Evolutionary conservation across 2,329 filamentous ascomycete species (phyloP).

Genomic region (Ilyonectria robusta): DNA sequence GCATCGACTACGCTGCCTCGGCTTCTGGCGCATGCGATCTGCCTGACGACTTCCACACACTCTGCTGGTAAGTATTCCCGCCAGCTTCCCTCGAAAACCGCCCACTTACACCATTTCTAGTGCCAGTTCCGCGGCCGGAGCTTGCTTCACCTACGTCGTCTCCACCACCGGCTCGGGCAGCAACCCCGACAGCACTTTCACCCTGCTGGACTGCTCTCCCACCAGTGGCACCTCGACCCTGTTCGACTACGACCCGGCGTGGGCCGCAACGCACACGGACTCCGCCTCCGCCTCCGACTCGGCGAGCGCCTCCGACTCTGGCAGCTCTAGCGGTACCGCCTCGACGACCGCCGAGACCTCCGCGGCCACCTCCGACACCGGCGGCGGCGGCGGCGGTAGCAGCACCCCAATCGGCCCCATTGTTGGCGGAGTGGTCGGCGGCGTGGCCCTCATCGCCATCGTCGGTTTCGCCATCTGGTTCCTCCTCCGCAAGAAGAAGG

Average conservation of each 20-base stretch:
- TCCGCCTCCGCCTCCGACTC: constrained; percentile 17
- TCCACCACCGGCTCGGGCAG: constrained; percentile 36
- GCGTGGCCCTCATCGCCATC: constrained; percentile 58
- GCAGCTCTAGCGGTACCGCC: constrained; percentile 25
- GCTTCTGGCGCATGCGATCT: constrained; percentile 44
- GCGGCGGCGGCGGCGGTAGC: constrained; percentile 25
- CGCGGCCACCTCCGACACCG: constrained; percentile 33
- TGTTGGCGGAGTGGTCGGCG: constrained; percentile 63
- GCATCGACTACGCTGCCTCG: constrained; percentile 50
- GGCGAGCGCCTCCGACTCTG: not conserved
- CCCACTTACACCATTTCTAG: constrained; percentile 34
- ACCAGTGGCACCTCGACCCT: constrained; percentile 44
- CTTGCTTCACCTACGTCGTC: constrained; percentile 51
- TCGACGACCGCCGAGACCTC: constrained; percentile 21
- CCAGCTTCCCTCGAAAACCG: not conserved
- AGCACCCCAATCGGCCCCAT: constrained; percentile 59
- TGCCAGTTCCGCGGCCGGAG: constrained; percentile 21
- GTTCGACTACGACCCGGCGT: constrained; percentile 49
- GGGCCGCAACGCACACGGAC: constrained; percentile 40
- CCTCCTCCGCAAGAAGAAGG: constrained; percentile 56
- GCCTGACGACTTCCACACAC: constrained; percentile 50
- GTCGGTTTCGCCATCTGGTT: constrained; percentile 58
- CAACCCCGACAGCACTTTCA: constrained; percentile 33
- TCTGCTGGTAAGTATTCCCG: constrained; percentile 52
- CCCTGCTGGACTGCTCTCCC: constrained; percentile 48